Base-by-base conservation (phyloP, 2,329 filamentous ascomycete species). In the Rhynchosporium graminicola region DNA sequence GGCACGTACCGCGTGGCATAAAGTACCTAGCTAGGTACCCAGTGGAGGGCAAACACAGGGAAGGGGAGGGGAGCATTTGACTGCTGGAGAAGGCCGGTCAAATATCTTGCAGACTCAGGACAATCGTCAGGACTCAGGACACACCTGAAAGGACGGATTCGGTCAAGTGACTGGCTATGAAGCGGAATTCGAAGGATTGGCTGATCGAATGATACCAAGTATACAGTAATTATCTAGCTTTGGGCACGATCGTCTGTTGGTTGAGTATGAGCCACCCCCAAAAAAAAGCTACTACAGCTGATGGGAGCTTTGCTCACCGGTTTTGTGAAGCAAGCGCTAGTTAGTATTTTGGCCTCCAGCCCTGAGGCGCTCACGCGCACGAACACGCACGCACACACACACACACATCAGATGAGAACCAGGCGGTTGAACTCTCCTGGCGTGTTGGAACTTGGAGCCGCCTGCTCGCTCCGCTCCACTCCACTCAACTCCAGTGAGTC, bases 351-450 rank as follows among this genome's bases (percentile, higher is more conserved):
- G 45, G 43, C 36, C 33, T 36, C 46, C 28, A 50, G 48, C 33
- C 47, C 48, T 46, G 33, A 20, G n/a, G 20, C 20, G 20, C 20
- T 20, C 20, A 20, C 20, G 20, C 20, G 20, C 20, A 20, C 20
- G 20, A 20, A 20, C 20, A 20, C 20, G 20, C 20, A 20, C 20
- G 20, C 20, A 20, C 20, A 20, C 20, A 20, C 50, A n/a, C 50
- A 52, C 33, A 26, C 50, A 52, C 50, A 52, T 26, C 50, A 52
- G 50, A 52, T 38, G 42, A 45, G 26, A 60, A 56, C 55, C 56
- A 59, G 59, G 58, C 61, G 61, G 61, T 60, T 66, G 60, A 54
- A 56, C 33, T 57, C 29, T 48, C 59, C 33, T 52, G 50, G 50
- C 33, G 36, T 31, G 50, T 38, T n/a, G 15, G 31, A 36, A 38